A percentile compares a stretch with the other conserved stretches of the same genome.
Conservation (phyloP, 208 protist species). For the Acanthamoeba royreba region DNA sequence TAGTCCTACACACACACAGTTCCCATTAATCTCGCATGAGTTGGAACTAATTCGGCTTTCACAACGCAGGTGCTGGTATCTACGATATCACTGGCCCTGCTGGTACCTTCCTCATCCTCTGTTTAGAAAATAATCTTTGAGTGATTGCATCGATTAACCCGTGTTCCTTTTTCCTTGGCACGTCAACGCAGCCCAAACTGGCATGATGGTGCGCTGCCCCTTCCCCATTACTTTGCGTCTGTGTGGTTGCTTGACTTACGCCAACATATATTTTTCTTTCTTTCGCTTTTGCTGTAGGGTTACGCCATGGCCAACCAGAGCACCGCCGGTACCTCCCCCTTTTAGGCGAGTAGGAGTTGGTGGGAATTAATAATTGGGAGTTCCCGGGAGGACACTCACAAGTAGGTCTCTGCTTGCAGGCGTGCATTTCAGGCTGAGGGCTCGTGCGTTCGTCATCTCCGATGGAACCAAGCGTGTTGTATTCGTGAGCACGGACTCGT, state of each 20-base stretch:
- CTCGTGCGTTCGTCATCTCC: slow-evolving; percentile 65
- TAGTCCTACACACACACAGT: background rate
- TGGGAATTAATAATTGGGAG: no score
- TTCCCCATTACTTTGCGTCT: background rate
- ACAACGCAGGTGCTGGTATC: slow-evolving; percentile 53
- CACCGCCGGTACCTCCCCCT: background rate
- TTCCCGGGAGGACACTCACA: background rate
- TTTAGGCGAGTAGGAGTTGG: background rate
- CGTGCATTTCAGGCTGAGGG: slow-evolving; percentile 61
- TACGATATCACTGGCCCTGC: slow-evolving; percentile 75
- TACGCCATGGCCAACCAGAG: slow-evolving; percentile 62
- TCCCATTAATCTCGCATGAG: background rate
- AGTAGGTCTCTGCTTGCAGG: background rate
- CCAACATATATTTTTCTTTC: background rate
- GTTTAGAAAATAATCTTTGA: no score
- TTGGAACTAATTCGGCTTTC: no score
- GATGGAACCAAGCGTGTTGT: slow-evolving; percentile 56
- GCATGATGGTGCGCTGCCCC: background rate
- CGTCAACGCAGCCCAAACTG: background rate
- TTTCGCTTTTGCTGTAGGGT: background rate
- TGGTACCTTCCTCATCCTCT: background rate
- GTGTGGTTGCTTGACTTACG: no score
- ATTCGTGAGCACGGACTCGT: slow-evolving; percentile 66
- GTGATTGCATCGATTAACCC: no score
- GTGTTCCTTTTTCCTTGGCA: background rate